Conservation (phyloP, 768 basidiomycete genomes). For the Tulasnella calospora region DNA sequence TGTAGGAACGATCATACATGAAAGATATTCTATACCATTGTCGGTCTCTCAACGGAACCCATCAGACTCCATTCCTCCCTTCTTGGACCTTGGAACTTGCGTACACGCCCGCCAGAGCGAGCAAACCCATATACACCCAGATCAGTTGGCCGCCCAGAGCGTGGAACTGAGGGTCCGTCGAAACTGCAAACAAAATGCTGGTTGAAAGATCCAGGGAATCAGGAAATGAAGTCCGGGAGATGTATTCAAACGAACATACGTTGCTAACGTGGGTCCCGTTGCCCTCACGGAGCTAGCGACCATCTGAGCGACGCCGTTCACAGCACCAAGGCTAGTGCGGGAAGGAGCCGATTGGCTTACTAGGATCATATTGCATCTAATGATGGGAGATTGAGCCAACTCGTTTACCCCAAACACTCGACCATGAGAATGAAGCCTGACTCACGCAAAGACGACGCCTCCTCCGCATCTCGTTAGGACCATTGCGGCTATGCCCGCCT, state of each 20-base stretch:
- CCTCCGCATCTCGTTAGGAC: background rate
- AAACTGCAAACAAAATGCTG: conserved; percentile 21
- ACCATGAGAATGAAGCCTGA: background rate
- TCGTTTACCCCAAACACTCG: background rate
- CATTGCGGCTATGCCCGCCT: conserved; percentile 7
- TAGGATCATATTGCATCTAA: conserved; percentile 28
- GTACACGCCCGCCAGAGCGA: background rate
- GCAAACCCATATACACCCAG: conserved; percentile 15
- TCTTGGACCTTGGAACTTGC: conserved; percentile 20
- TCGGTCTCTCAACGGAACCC: background rate
- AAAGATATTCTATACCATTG: background rate
- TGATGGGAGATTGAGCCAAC: background rate
- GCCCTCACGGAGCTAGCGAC: conserved; percentile 25
- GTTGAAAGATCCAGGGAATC: background rate
- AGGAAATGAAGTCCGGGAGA: background rate
- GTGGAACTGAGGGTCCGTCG: conserved; percentile 16
- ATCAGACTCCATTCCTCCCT: background rate
- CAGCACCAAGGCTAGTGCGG: conserved; percentile 23
- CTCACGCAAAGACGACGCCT: conserved; percentile 19
- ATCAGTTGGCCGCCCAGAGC: conserved; percentile 19
- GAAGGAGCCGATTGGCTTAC: conserved; percentile 26
- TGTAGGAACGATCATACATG: too few species aligned
- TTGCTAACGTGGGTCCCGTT: conserved; percentile 23
- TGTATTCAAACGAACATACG: background rate
- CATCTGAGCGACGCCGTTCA: conserved; percentile 29